Conservation (phyloP, 2,329 filamentous ascomycete genomes). For the Orbilia blumenaviensis region DNA sequence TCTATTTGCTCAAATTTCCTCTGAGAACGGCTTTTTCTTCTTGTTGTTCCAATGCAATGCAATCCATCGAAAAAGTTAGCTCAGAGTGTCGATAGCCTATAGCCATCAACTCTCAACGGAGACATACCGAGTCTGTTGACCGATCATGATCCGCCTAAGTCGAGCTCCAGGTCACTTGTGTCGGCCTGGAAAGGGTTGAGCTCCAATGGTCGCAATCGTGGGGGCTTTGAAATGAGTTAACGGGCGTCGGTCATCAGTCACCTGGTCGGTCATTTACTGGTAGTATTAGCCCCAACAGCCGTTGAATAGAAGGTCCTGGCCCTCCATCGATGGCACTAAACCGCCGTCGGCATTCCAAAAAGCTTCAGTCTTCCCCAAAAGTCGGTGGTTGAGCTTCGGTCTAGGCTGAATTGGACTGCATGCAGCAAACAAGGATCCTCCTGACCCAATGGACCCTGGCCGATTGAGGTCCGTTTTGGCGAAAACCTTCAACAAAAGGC, state of each 20-base stretch:
- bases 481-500: constrained; percentile 29
- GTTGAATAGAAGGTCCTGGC: constrained; percentile 39
- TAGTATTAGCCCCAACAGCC: constrained; percentile 49
- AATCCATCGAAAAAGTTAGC: constrained; percentile 7
- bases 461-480: constrained; percentile 20
- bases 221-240: background rate
- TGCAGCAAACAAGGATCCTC: constrained; percentile 1
- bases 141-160: constrained; percentile 8
- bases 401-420: constrained; percentile 23
- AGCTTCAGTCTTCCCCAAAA: background rate
- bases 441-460: constrained; percentile 17
- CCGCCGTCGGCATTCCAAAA: constrained; percentile 14
- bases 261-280: constrained; percentile 24
- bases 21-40: background rate
- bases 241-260: constrained; percentile 28
- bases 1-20: background rate
- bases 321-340: constrained; percentile 23
- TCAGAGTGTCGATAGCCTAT: constrained; percentile 5
- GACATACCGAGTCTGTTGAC: constrained; percentile 44
- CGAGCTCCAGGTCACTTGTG: constrained; percentile 21
- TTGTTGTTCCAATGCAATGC: background rate
- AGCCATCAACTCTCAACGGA: constrained; percentile 19
- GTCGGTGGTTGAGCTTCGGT: constrained; percentile 6
- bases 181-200: constrained; percentile 13
- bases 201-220: constrained; percentile 15